A percentile compares a stretch with the other conserved stretches of the same genome.
Evolutionary conservation across 2,329 filamentous ascomycete species (phyloP).

Genomic region (Aspergillus luchuensis): DNA sequence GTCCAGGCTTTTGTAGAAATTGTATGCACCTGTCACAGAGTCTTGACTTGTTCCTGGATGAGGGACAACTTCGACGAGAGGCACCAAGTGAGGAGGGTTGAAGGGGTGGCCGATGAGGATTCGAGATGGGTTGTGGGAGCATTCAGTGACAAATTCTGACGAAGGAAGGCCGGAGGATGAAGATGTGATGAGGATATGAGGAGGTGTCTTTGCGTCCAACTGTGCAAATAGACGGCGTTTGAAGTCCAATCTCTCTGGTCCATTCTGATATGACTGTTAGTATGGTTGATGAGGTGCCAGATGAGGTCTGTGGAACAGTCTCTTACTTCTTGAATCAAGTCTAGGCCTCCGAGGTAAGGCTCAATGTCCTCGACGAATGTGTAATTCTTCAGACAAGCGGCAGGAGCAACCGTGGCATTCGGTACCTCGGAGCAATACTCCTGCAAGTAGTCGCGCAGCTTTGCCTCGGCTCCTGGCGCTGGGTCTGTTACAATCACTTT

Average conservation of each 20-base stretch:
- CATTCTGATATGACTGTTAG: background rate
- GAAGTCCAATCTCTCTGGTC: constrained; percentile 12
- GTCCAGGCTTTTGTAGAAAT: constrained; percentile 45
- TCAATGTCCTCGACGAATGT: background rate
- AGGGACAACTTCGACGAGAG: constrained; percentile 17
- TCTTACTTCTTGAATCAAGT: background rate
- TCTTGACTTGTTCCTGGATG: constrained; percentile 2
- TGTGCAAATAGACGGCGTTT: constrained; percentile 21
- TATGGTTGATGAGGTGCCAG: too few species aligned
- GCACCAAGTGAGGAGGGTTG: constrained; percentile 17
- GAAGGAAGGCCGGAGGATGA: constrained; percentile 19
- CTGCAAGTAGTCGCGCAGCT: constrained; percentile 27
- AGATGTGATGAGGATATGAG: constrained; percentile 19
- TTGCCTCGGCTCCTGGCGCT: constrained; percentile 37
- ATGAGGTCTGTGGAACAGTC: too few species aligned
- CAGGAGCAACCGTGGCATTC: background rate
- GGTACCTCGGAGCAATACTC: constrained; percentile 5
- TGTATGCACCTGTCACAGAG: background rate
- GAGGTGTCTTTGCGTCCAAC: constrained; percentile 19
- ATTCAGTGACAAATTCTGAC: constrained; percentile 12
- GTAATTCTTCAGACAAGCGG: background rate
- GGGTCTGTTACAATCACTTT: constrained; percentile 48
- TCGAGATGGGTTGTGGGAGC: constrained; percentile 11
- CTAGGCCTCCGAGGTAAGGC: background rate
- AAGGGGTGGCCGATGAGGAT: constrained; percentile 17